phyloP scores from a whole-genome alignment of 257 asterid genomes.

The Agastache rugosa region DNA sequence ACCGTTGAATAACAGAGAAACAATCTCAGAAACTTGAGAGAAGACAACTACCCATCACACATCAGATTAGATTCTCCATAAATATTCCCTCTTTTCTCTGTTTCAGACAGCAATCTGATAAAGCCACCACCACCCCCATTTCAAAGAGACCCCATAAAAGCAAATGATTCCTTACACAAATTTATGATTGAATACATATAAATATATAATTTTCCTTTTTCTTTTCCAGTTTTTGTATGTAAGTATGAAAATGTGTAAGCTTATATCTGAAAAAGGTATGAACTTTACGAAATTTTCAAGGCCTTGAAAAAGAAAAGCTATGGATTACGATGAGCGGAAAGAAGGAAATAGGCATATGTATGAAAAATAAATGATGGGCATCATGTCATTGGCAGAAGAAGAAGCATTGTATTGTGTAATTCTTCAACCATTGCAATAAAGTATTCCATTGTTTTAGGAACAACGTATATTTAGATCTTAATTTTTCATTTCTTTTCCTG shows the following conservation, averaged over 20 bases:
- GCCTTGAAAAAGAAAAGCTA: constrained; percentile 50
- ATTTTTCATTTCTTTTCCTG: background rate
- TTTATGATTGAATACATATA: constrained; percentile 33
- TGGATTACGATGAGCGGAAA: constrained; percentile 37
- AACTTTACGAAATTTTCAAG: constrained; percentile 47
- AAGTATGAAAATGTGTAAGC: constrained; percentile 19
- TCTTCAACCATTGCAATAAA: constrained; percentile 21
- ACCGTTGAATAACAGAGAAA: constrained; percentile 65
- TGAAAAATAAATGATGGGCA: constrained; percentile 57
- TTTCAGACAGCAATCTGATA: constrained; percentile 58
- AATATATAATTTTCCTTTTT: background rate
- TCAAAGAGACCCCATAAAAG: constrained; percentile 62
- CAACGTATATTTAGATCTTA: constrained; percentile 3
- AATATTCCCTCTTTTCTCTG: constrained; percentile 45
- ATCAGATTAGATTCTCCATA: constrained; percentile 62
- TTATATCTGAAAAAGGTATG: constrained; percentile 40
- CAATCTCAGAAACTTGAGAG: constrained; percentile 43
- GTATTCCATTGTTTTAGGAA: constrained; percentile 17
- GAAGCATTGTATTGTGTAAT: background rate
- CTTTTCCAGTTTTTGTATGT: background rate
- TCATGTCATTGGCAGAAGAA: constrained; percentile 40
- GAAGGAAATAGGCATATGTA: constrained; percentile 31
- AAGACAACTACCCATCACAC: constrained; percentile 53
- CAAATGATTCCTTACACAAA: constrained; percentile 52
- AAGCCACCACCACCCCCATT: constrained; percentile 59